These are phyloP conservation scores for Aspergillus ustus DNA, from an alignment of 2,329 filamentous ascomycete genomes.

Conservation along the genomic window DNA sequence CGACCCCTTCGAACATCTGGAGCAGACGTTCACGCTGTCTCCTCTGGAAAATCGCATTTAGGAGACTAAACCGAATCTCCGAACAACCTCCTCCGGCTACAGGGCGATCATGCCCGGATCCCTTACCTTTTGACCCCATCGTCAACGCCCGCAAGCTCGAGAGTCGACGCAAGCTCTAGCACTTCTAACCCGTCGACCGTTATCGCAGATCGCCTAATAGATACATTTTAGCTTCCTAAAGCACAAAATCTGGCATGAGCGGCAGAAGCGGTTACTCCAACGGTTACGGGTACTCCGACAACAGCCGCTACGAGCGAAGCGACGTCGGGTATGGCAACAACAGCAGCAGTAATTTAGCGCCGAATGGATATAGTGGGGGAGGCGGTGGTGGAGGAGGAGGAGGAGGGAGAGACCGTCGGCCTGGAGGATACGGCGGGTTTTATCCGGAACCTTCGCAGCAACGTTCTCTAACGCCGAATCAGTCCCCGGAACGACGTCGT, in stretches of 20 bases:
- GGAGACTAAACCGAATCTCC: not conserved
- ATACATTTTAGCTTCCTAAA: not conserved
- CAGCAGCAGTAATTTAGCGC: conserved; percentile 29
- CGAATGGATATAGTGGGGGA: conserved; percentile 38
- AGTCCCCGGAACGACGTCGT: conserved; percentile 39
- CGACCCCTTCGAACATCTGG: not conserved
- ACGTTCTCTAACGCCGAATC: conserved; percentile 30
- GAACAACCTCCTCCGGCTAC: not conserved
- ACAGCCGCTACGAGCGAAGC: conserved; percentile 39
- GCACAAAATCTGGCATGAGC: conserved; percentile 37
- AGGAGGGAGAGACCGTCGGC: conserved; percentile 39
- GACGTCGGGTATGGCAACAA: conserved; percentile 39
- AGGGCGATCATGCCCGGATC: conserved; percentile 32
- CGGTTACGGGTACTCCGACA: conserved; percentile 44
- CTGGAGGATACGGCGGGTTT: conserved; percentile 52
- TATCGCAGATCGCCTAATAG: conserved; percentile 6
- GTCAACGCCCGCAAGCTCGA: conserved; percentile 22
- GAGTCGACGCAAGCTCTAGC: conserved; percentile 13
- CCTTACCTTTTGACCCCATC: conserved; percentile 21
- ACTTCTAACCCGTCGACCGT: conserved; percentile 8
- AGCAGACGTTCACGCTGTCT: not conserved
- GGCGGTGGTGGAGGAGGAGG: conserved; percentile 23
- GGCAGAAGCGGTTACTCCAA: conserved; percentile 41
- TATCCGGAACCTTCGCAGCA: conserved; percentile 38
- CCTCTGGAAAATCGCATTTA: not conserved